Conservation (phyloP, 176 grass and related monocot species). For the Aegilops sharonensis region DNA sequence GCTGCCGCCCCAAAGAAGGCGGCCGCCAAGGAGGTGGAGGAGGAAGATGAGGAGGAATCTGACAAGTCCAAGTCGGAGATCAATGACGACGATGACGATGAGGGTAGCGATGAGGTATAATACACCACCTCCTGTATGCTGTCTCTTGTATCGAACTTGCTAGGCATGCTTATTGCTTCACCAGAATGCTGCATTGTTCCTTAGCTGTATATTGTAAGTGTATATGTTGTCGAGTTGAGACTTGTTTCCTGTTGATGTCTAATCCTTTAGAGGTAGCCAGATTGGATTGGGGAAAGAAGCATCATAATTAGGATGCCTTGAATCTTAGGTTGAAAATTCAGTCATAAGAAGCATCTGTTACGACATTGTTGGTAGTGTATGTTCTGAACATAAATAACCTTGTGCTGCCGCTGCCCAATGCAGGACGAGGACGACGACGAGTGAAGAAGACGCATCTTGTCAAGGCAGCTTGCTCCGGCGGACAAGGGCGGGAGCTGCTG, state of each 20-base stretch:
- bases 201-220: background rate
- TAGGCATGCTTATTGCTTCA: background rate
- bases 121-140: background rate
- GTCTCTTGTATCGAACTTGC: background rate
- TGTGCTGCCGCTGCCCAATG: background rate
- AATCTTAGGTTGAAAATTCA: too few species aligned
- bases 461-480: background rate
- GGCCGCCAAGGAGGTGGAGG: conserved; percentile 54
- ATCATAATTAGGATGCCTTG: too few species aligned
- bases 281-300: too few species aligned
- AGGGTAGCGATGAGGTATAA: conserved; percentile 79
- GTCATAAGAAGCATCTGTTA: background rate
- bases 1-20: conserved; percentile 33
- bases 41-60: conserved; percentile 82
- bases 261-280: too few species aligned
- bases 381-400: background rate
- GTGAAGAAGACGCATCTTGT: conserved; percentile 22
- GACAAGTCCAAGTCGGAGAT: conserved; percentile 97
- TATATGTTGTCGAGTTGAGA: too few species aligned
- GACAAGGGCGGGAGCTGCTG: background rate
- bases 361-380: too few species aligned
- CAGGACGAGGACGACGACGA: conserved; percentile 62
- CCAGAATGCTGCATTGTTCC: too few species aligned
- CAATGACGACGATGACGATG: conserved; percentile 79
- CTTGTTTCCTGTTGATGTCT: too few species aligned